Conservation (phyloP, 371 early-diverging fungal species). For the Haplosporangium sp. region DNA sequence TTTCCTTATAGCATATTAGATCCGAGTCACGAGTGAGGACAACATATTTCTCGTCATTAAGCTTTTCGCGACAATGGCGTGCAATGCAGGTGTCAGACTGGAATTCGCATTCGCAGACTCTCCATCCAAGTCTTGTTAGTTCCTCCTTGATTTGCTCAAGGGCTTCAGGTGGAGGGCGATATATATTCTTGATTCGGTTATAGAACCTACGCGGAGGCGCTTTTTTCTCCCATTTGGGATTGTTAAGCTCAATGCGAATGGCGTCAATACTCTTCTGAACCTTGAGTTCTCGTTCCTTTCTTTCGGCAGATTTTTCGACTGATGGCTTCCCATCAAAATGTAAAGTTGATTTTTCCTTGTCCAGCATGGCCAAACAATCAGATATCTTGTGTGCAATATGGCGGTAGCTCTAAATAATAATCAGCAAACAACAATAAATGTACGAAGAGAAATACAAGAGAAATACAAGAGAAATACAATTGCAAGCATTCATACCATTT, state of each 20-base stretch:
- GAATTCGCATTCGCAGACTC: background rate
- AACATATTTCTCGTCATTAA: too few relatives aligned
- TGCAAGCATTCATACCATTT: too few relatives aligned
- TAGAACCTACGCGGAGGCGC: too few relatives aligned
- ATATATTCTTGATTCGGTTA: background rate
- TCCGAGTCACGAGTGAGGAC: background rate
- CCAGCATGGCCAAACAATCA: too few relatives aligned
- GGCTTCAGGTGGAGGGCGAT: background rate
- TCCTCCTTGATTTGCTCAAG: background rate
- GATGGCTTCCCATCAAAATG: background rate
- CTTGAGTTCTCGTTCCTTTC: background rate
- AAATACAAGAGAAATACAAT: too few relatives aligned
- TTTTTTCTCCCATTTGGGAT: background rate
- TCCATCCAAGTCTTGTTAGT: background rate
- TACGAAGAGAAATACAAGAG: too few relatives aligned
- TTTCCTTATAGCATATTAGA: too few relatives aligned
- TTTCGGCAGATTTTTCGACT: background rate
- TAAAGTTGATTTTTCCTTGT: background rate
- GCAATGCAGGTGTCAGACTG: background rate
- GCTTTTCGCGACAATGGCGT: background rate
- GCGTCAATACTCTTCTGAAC: background rate
- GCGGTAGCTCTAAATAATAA: too few relatives aligned
- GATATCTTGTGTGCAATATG: too few relatives aligned
- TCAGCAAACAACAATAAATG: too few relatives aligned
- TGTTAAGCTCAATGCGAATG: background rate